These are phyloP conservation scores for Corinectria fuckeliana DNA, from an alignment of 2,329 filamentous ascomycete species.

Conservation along the genomic window DNA sequence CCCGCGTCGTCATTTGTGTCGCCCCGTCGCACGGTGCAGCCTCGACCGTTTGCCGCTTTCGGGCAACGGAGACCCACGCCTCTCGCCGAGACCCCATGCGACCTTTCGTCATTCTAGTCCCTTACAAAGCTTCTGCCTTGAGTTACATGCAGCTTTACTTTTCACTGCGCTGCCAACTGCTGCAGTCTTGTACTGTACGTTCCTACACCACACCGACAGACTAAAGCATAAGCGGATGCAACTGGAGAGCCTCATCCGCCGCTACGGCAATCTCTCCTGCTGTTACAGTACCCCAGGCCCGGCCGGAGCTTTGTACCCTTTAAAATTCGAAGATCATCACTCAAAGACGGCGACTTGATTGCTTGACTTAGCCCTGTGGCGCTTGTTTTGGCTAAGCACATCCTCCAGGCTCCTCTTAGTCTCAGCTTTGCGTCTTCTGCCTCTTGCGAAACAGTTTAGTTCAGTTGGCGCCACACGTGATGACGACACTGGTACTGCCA, in stretches of 20 bases:
- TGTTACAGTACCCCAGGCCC: not conserved
- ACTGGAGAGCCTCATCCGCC: constrained; percentile 14
- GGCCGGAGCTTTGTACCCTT: not conserved
- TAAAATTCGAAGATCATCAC: not conserved
- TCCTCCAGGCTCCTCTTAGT: constrained; percentile 14
- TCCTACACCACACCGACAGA: not conserved
- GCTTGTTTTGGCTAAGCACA: not conserved
- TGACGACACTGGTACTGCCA: constrained; percentile 27
- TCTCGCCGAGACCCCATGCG: not conserved
- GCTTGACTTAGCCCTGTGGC: not conserved
- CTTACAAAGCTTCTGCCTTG: no score
- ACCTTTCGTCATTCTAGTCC: not conserved
- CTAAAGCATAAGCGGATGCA: not conserved
- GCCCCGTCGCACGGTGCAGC: not conserved
- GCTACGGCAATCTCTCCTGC: constrained; percentile 4
- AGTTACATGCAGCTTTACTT: no score
- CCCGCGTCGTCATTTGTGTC: not conserved
- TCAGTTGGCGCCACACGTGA: constrained; percentile 29
- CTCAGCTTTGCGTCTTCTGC: constrained; percentile 6
- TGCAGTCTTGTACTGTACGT: not conserved
- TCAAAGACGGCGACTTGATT: not conserved
- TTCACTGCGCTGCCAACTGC: no score
- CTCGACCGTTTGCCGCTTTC: not conserved
- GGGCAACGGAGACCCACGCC: not conserved
- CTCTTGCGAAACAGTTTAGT: constrained; percentile 16